Conservation (phyloP, 192 early-diverging fungal species). For the Coemansia sp. region DNA sequence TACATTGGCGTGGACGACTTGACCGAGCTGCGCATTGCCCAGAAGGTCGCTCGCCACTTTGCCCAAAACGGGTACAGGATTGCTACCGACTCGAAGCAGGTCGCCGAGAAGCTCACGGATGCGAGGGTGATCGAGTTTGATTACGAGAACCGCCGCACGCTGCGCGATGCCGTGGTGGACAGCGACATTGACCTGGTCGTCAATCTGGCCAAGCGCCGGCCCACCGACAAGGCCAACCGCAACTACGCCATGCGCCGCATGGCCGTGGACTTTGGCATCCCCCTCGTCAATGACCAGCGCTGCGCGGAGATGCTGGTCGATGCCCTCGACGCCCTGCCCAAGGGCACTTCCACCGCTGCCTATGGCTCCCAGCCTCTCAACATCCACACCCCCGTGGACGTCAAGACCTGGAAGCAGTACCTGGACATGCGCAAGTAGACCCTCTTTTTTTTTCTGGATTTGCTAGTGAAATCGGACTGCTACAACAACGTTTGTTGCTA, state of each 20-base stretch:
- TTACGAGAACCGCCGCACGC: constrained; percentile 49
- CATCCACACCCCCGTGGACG: constrained; percentile 55
- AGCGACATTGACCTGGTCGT: constrained; percentile 68
- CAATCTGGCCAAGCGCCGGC: constrained; percentile 62
- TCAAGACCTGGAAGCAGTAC: constrained; percentile 65
- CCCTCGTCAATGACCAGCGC: constrained; percentile 91
- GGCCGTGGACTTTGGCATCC: constrained; percentile 95
- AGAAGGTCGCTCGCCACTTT: constrained; percentile 61
- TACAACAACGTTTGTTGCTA: too few relatives aligned
- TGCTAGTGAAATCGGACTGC: background rate
- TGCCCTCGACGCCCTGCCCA: constrained; percentile 56
- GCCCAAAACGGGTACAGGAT: constrained; percentile 61
- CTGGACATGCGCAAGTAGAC: constrained; percentile 49
- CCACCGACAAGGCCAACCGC: constrained; percentile 51
- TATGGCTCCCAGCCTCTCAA: constrained; percentile 23
- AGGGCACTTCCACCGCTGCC: constrained; percentile 26
- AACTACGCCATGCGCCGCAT: constrained; percentile 85
- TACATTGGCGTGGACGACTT: constrained; percentile 72
- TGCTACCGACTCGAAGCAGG: constrained; percentile 59
- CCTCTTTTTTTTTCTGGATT: background rate
- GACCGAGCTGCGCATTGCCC: constrained; percentile 63
- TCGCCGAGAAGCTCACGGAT: constrained; percentile 47
- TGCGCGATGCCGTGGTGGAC: constrained; percentile 54
- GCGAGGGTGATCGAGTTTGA: constrained; percentile 49
- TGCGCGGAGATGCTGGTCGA: constrained; percentile 92